A percentile compares a stretch with the other conserved stretches of the same genome.
These are phyloP conservation scores for Saccharomycopsis fibuligera DNA, from an alignment of 805 yeast species.

Conservation along the genomic window DNA sequence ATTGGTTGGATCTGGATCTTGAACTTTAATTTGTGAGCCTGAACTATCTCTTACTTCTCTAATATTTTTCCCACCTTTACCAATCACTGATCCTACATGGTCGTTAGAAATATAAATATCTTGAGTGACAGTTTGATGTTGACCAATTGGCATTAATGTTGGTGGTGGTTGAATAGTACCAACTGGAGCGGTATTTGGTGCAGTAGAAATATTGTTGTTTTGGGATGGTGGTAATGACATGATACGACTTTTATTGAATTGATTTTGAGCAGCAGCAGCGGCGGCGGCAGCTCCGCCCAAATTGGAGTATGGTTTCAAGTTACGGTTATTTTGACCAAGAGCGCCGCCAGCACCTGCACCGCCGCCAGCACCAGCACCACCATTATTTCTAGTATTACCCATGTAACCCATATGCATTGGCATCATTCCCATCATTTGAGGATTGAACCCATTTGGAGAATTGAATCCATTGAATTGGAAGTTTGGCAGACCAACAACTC, in stretches of 20 bases:
- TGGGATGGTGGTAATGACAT: slow-evolving; percentile 7
- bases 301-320: slow-evolving; percentile 12
- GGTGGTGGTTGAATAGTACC: slow-evolving; percentile 11
- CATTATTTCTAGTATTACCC: neutral
- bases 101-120: slow-evolving; percentile 71
- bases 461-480: slow-evolving; percentile 17
- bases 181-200: slow-evolving; percentile 16
- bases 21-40: slow-evolving; percentile 71
- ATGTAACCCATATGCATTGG: slow-evolving; percentile 7
- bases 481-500: slow-evolving; percentile 2
- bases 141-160: slow-evolving; percentile 12
- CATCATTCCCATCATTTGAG: slow-evolving; percentile 20
- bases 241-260: slow-evolving; percentile 4
- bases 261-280: too few relatives aligned
- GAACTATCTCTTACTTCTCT: slow-evolving; percentile 69
- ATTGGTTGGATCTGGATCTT: slow-evolving; percentile 45
- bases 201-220: slow-evolving; percentile 11
- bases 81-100: slow-evolving; percentile 79
- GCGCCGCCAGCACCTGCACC: neutral
- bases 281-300: neutral
- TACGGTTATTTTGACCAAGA: slow-evolving; percentile 3
- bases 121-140: slow-evolving; percentile 41
- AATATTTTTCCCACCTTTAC: slow-evolving; percentile 78
- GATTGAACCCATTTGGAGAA: slow-evolving; percentile 10
- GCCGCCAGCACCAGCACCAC: neutral